Conservation (phyloP, 2,329 filamentous ascomycete genomes). For the Epichloe baconii region DNA sequence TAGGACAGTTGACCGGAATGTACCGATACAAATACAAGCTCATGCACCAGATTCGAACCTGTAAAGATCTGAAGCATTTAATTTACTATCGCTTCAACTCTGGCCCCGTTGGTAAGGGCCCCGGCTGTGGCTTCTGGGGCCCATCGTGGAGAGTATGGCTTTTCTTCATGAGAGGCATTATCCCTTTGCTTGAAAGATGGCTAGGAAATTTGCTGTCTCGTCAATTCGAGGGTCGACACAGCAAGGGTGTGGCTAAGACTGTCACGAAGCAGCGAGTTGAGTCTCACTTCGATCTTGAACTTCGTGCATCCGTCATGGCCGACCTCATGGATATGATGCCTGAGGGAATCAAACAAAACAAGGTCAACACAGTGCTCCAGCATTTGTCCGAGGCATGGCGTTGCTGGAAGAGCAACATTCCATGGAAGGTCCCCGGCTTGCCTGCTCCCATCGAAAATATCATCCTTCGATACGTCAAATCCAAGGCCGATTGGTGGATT, state of each 20-base stretch:
- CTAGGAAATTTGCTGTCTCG: constrained; percentile 90
- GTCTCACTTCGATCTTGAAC: constrained; percentile 93
- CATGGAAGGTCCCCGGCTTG: constrained; percentile 95
- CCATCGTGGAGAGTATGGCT: constrained; percentile 98
- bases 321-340: constrained; percentile 99
- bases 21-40: constrained; percentile 99
- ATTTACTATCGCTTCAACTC: constrained; percentile 99
- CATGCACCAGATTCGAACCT: constrained; percentile 98
- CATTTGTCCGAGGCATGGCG: constrained; percentile 97
- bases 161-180: constrained; percentile 98
- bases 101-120: constrained; percentile 90
- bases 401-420: constrained; percentile 99
- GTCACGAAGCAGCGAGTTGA: constrained; percentile 98
- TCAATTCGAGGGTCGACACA: constrained; percentile 96
- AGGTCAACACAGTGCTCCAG: constrained; percentile 94
- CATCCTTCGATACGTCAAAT: constrained; percentile 95
- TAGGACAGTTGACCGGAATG: constrained; percentile 96
- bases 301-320: constrained; percentile 96
- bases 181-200: constrained; percentile 92
- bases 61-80: constrained; percentile 96
- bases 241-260: constrained; percentile 97
- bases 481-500: constrained; percentile 99
- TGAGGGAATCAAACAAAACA: constrained; percentile 98
- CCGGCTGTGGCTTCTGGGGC: constrained; percentile 97
- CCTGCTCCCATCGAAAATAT: constrained; percentile 98